Evolutionary conservation across 352 stramenopile genomes (phyloP), one percentile per base, ranked within the genome.

Genomic region (Pythium myriotylum): DNA sequence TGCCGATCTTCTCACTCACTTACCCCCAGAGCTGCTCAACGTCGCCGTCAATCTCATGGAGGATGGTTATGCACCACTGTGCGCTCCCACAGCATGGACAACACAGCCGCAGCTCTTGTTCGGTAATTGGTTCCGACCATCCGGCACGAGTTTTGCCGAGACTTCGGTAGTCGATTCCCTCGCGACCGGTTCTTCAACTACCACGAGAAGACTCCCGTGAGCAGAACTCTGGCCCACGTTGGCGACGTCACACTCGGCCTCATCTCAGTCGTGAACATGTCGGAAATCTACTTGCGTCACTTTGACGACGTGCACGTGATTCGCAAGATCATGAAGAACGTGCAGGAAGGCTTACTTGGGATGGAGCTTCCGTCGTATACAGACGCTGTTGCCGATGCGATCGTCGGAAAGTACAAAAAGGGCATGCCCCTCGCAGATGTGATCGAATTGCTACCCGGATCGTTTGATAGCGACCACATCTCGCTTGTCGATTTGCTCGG

Each of bases 251-350:
- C 51, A 19, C 51, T 58, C 5, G 51, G 51, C 17, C 35, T 58
- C 20, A 48, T 58, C 51, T 32, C 51, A 35, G 37, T 58, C 22
- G 37, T 56, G 1, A 77, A 80, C 23, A 56, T 80, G 10, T 68
- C 65, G 2, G 32, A 60, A 8, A 56, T 80, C 65, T 67, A 41
- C 22, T 52, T 80, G n/a, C 67, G 69, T 17, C 72, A 80, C 55
- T 80, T 80, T 26, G 67, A 62, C 12, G 68, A 76, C 26, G 27
- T 35, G 7, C 37, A 56, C 0, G 69, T 77, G 26, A 46, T 80
- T 19, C 68, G 72, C 5, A 75, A 72, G 42, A 57, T 80, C 58
- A 77, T 73, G 60, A 79, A 75, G 35, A 74, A 68, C 12, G 65
- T 79, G 2, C 55, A 73, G 5, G 57, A 74, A 50, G 72, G 72